Evolutionary conservation across 805 yeast genomes (phyloP), one percentile per base, ranked within the genome.

Genomic region (Kodamaea neixiangensis): DNA sequence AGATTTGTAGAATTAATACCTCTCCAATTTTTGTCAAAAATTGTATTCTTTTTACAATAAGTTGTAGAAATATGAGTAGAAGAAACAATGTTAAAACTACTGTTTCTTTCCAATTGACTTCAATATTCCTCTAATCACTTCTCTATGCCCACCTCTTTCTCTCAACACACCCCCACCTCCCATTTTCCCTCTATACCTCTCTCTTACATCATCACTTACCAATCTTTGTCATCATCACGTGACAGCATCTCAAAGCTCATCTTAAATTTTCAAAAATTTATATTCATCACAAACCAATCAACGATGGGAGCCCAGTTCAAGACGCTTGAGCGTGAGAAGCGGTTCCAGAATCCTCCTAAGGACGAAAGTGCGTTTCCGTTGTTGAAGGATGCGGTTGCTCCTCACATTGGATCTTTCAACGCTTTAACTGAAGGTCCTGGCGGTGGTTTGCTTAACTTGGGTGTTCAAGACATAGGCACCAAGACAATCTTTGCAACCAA

Each of bases 341-440:
- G 96, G 59, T 94, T 90, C 73, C 80, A 81, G 60, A 84, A 89
- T 65, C 99, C 99, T 44, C 96, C 97, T 47, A 85, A 82, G 71
- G 96, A 89, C 63, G 81, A 87, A 66, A 78, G 89, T 25, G 89
- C 89, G 6, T 93, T 74, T 62, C 97, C 97, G 13, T 71, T 91
- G 38, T 78, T 94, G 34, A 80, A 81, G 52, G 96, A 90, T 55
- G 98, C 99, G 13, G 94, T 94, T 38, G 83, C 83, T 51, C 99
- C 99, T 4, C 99, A 94, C 67, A 81, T 94, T 50, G 97, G 96
- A 7, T 93, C 98, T 1, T 94, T 94, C 78, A 87, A 94, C 76
- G 97, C 97, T 4, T 76, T 94, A 51, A 88, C 96, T 19, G 96
- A 89, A 52, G 97, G 96, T 41, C 83, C 88, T 19, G 84, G 77